Percentiles rank a stretch among this genome's conserved stretches.
Conservation (phyloP, 768 basidiomycete genomes). For the Saitozyma podzolica region DNA sequence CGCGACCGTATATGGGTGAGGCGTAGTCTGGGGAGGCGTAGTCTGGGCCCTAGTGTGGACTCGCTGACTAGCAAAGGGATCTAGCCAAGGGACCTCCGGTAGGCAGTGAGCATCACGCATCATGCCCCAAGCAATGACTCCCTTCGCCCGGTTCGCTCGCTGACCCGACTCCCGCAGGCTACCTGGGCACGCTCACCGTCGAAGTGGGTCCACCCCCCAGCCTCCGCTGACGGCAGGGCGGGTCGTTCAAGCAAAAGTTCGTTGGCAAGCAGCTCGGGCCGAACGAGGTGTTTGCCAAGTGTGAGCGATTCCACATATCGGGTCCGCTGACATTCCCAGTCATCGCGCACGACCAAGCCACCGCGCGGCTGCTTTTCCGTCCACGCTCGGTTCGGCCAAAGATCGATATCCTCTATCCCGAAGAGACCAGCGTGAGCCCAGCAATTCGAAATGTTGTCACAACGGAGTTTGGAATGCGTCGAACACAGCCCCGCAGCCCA, state of each 20-base stretch:
- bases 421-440: conserved; percentile 35
- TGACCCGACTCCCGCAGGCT: conserved; percentile 22
- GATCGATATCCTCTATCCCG: conserved; percentile 40
- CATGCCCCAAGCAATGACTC: background rate
- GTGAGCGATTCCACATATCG: conserved; percentile 14
- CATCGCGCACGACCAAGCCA: conserved; percentile 41
- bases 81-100: conserved; percentile 41
- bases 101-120: conserved; percentile 35
- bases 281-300: conserved; percentile 45
- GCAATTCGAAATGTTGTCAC: too few relatives aligned
- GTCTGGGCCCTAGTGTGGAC: too few relatives aligned
- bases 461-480: too few relatives aligned
- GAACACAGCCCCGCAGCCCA: background rate
- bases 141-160: background rate
- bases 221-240: conserved; percentile 19
- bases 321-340: conserved; percentile 16
- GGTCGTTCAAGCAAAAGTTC: conserved; percentile 46
- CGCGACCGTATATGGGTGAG: conserved; percentile 37
- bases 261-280: conserved; percentile 45
- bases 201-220: conserved; percentile 24
- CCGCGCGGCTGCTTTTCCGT: conserved; percentile 42
- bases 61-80: conserved; percentile 26
- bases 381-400: conserved; percentile 39
- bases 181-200: conserved; percentile 47
- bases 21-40: background rate